A percentile compares a stretch with the other conserved stretches of the same genome.
These are phyloP conservation scores for Cornus kousa DNA, from an alignment of 148 eudicot species.

Conservation along the genomic window DNA sequence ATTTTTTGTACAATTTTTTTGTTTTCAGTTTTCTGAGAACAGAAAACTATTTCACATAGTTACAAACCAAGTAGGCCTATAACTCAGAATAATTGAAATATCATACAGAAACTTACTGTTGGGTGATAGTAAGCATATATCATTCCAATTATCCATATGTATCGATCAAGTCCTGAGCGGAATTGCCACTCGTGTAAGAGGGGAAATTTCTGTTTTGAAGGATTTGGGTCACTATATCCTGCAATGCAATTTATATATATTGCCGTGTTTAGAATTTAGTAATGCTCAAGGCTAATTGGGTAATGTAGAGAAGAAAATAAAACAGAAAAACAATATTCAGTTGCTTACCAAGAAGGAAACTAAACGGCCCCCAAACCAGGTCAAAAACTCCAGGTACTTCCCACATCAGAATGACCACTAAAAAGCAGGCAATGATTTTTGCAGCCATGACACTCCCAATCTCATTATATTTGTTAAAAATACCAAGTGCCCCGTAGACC, in stretches of 20 bases:
- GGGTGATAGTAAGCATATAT: conserved; percentile 96
- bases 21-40: too few species aligned
- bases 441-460: conserved; percentile 66
- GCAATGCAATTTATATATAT: conserved; percentile 18
- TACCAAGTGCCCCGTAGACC: conserved; percentile 97
- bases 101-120: conserved; percentile 43
- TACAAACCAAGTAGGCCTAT: not conserved
- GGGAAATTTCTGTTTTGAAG: conserved; percentile 60
- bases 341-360: conserved; percentile 69
- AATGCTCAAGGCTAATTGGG: conserved; percentile 6
- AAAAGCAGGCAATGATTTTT: conserved; percentile 70
- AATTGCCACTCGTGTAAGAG: conserved; percentile 90
- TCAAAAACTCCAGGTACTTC: conserved; percentile 94
- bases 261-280: not conserved
- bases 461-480: conserved; percentile 74
- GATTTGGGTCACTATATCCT: conserved; percentile 73
- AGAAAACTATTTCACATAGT: too few species aligned
- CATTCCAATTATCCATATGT: conserved; percentile 98
- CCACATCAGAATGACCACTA: conserved; percentile 84
- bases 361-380: conserved; percentile 78
- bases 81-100: conserved; percentile 1
- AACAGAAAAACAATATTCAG: conserved; percentile 8
- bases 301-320: not conserved
- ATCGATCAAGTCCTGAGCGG: conserved; percentile 97
- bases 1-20: too few species aligned